Conservation (phyloP, 306 rosid genomes). For the Rubus idaeus region DNA sequence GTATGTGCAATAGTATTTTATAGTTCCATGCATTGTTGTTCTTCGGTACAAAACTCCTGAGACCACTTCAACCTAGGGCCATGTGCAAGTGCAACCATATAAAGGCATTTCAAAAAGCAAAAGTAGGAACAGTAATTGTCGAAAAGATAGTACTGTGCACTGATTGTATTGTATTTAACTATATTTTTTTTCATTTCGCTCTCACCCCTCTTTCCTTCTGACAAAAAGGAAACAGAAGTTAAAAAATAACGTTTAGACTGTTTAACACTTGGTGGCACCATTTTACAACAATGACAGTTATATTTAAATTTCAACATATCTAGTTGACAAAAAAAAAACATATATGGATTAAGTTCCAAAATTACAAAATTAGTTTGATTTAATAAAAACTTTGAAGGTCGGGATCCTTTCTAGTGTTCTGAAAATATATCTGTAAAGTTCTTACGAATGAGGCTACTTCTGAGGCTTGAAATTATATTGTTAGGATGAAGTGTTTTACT, state of each 20-base stretch:
- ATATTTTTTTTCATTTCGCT: not conserved
- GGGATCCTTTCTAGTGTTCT: not conserved
- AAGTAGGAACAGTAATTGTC: not conserved
- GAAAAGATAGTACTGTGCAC: not conserved
- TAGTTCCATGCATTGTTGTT: not conserved
- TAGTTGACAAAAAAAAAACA: not conserved
- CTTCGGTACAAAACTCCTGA: not conserved
- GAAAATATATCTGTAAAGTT: not conserved
- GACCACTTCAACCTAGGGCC: not conserved
- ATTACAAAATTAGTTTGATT: not conserved
- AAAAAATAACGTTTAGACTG: not conserved
- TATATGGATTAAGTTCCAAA: not conserved
- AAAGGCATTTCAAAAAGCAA: not conserved
- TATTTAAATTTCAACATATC: not conserved
- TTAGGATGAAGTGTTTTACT: not conserved
- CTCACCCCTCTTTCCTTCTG: not conserved
- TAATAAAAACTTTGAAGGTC: no score
- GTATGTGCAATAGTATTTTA: slow-evolving; percentile 24
- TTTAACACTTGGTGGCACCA: not conserved
- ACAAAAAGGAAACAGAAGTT: not conserved
- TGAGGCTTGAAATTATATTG: not conserved
- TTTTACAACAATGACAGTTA: not conserved
- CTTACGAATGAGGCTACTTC: not conserved
- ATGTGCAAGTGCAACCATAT: not conserved
- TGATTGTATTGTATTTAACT: not conserved